phyloP scores from a whole-genome alignment of 768 basidiomycete genomes.

The Lactarius tabidus region DNA sequence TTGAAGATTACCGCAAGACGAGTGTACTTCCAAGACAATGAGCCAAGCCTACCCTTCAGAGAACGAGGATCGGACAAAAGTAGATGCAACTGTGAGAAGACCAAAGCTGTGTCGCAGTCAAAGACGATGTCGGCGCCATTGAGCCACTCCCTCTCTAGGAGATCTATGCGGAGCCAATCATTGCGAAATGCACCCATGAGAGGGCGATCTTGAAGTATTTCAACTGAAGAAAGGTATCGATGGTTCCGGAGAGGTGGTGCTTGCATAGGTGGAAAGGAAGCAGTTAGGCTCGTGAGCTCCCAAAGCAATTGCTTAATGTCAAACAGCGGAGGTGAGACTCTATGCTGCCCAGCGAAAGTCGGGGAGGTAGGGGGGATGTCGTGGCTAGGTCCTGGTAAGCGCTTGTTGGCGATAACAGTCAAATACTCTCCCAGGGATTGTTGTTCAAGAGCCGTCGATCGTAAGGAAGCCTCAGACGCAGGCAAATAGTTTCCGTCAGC shows the following conservation, averaged over 20 bases:
- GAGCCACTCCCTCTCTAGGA: conserved; percentile 62
- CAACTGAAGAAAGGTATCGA: conserved; percentile 65
- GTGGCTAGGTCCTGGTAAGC: conserved; percentile 32
- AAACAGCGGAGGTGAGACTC: neutral
- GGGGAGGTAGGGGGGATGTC: neutral
- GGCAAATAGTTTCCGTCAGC: neutral
- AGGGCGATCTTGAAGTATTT: conserved; percentile 62
- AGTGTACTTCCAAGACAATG: conserved; percentile 60
- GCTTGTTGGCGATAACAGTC: conserved; percentile 40
- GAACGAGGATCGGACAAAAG: conserved; percentile 49
- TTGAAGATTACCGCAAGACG: conserved; percentile 57
- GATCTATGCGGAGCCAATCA: conserved; percentile 43
- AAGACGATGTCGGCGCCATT: conserved; percentile 62
- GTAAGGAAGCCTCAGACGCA: neutral
- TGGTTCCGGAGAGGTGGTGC: conserved; percentile 39
- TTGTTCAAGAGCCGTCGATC: neutral
- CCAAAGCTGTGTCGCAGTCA: conserved; percentile 55
- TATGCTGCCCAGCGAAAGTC: neutral
- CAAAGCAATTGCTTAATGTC: conserved; percentile 3
- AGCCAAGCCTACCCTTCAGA: conserved; percentile 42
- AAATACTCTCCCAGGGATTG: conserved; percentile 19
- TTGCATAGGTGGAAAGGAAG: conserved; percentile 5
- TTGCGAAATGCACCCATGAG: conserved; percentile 51
- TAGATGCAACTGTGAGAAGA: conserved; percentile 44
- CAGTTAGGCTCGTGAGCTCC: conserved; percentile 8